Conservation (phyloP, 169 alveolate species). For the Cryptosporidium tyzzeri region DNA sequence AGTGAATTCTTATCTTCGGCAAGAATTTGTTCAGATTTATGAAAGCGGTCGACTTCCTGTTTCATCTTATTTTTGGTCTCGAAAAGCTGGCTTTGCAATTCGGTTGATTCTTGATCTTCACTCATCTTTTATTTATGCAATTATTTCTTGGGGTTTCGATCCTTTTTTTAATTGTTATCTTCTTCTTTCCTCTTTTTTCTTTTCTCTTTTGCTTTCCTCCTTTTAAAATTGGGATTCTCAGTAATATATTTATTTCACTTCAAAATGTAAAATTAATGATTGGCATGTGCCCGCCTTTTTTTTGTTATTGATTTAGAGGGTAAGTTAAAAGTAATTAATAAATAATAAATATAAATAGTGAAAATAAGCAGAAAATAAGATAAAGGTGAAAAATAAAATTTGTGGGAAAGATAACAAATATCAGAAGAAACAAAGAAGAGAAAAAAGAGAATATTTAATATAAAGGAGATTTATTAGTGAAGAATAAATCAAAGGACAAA, state of each 20-base stretch:
- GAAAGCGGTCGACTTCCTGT: conserved; percentile 55
- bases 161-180: neutral
- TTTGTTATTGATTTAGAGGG: neutral
- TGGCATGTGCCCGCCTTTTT: conserved; percentile 6
- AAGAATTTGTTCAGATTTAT: conserved; percentile 39
- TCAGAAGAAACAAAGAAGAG: neutral
- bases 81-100: conserved; percentile 44
- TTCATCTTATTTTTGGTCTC: conserved; percentile 38
- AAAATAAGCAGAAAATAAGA: neutral
- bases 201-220: too few species aligned
- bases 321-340: neutral
- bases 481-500: too few species aligned
- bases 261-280: neutral
- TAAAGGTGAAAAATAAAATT: neutral
- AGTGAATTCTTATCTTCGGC: conserved; percentile 6
- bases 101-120: neutral
- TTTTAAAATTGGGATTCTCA: neutral
- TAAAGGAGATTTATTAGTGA: neutral
- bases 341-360: neutral
- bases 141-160: neutral
- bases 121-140: conserved; percentile 1
- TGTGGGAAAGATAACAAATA: neutral
- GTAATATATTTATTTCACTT: too few species aligned
- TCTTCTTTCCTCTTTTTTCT: neutral
- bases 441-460: neutral